phyloP scores from a whole-genome alignment of 1,139 yeast genomes.

The Geotrichum candidum region DNA sequence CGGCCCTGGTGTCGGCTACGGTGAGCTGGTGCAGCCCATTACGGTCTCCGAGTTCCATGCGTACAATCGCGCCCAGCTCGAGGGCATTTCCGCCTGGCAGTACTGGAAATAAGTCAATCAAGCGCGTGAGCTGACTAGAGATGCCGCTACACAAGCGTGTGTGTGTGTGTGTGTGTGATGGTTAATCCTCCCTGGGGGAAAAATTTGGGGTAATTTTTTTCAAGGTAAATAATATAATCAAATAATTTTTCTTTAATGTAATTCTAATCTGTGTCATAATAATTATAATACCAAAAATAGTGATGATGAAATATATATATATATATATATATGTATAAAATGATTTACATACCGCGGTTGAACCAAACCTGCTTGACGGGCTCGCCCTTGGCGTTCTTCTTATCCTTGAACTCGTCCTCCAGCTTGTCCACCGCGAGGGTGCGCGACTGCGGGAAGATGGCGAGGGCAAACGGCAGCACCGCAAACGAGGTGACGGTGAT shows the following conservation, averaged over 20 bases:
- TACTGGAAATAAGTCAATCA: slow-evolving; percentile 42
- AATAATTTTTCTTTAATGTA: too few species aligned
- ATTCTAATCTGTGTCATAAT: too few species aligned
- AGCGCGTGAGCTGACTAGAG: too few species aligned
- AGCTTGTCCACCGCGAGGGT: slow-evolving; percentile 50
- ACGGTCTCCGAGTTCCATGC: slow-evolving; percentile 16
- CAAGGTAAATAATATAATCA: too few species aligned
- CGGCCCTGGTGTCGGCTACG: slow-evolving; percentile 76
- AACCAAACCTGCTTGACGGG: slow-evolving; percentile 61
- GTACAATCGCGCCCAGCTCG: slow-evolving; percentile 35
- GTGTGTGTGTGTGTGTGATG: too few species aligned
- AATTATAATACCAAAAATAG: too few species aligned
- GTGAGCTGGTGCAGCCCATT: slow-evolving; percentile 26
- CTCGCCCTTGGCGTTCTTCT: slow-evolving; percentile 61
- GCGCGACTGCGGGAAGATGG: slow-evolving; percentile 87
- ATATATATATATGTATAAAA: too few species aligned
- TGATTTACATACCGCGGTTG: slow-evolving; percentile 75
- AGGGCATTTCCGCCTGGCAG: slow-evolving; percentile 45
- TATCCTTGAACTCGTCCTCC: slow-evolving; percentile 56
- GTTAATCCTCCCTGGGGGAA: too few species aligned
- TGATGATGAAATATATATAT: too few species aligned
- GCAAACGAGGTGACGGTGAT: slow-evolving; percentile 79
- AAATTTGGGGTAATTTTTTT: too few species aligned
- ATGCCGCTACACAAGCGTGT: too few species aligned
- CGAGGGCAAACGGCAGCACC: slow-evolving; percentile 90